phyloP scores from a whole-genome alignment of 2,329 filamentous ascomycete genomes.

The Fusarium palustre region DNA sequence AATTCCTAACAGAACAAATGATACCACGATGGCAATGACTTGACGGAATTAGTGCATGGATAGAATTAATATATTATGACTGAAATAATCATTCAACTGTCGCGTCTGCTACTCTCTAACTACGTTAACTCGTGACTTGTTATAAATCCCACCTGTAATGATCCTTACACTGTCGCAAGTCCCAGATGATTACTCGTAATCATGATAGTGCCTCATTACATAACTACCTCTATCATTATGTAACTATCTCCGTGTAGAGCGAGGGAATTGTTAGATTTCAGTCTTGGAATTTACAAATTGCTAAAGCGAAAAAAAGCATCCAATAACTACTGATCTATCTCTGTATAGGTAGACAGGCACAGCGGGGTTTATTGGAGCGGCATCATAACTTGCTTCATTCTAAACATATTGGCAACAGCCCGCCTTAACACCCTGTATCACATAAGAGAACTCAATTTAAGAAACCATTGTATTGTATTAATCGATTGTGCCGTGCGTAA shows the following conservation, averaged over 20 bases:
- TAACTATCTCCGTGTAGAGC: too few species aligned
- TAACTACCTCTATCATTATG: too few species aligned
- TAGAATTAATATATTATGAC: slow-evolving; percentile 28
- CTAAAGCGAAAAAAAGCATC: too few species aligned
- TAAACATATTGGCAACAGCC: neutral
- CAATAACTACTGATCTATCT: too few species aligned
- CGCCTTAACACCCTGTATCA: neutral
- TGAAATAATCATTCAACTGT: neutral
- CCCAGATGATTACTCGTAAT: neutral
- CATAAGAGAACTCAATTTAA: neutral
- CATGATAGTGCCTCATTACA: neutral
- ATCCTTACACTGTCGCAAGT: too few species aligned
- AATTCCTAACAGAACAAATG: neutral
- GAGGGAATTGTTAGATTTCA: too few species aligned
- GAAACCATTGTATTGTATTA: slow-evolving; percentile 26
- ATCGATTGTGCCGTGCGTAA: slow-evolving; percentile 38
- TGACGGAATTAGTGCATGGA: slow-evolving; percentile 18
- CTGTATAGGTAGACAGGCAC: too few species aligned
- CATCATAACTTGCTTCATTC: neutral
- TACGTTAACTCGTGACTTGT: neutral
- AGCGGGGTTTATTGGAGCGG: fast-evolving
- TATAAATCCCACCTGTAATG: neutral
- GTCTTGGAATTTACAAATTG: too few species aligned
- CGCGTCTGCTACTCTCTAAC: too few species aligned
- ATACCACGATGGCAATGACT: slow-evolving; percentile 12